A percentile compares a stretch with the other conserved stretches of the same genome.
phyloP scores from a whole-genome alignment of 192 early-diverging fungal genomes.

The Funneliformis geosporum region DNA sequence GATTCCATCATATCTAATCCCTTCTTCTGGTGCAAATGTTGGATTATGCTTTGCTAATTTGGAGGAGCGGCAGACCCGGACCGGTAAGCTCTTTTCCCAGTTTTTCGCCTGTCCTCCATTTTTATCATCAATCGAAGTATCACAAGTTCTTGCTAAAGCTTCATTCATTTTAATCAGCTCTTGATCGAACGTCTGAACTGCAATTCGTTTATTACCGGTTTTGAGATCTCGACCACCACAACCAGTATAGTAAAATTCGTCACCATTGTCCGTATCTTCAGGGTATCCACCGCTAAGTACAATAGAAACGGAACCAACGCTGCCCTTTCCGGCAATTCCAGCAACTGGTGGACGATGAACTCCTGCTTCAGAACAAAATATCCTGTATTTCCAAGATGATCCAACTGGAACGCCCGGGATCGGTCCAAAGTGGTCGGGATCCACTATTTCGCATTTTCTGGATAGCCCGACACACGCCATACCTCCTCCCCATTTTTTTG shows the following conservation, averaged over 20 bases:
- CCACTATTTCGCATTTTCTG: conserved; percentile 33
- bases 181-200: conserved; percentile 58
- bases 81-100: conserved; percentile 55
- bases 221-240: conserved; percentile 58
- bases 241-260: conserved; percentile 69
- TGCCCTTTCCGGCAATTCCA: conserved; percentile 60
- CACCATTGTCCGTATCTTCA: conserved; percentile 66
- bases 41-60: conserved; percentile 51
- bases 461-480: conserved; percentile 52
- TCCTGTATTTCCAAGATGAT: conserved; percentile 54
- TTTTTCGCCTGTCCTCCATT: conserved; percentile 48
- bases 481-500: conserved; percentile 57
- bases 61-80: conserved; percentile 59
- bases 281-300: conserved; percentile 65
- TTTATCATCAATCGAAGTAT: conserved; percentile 45
- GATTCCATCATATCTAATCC: conserved; percentile 67
- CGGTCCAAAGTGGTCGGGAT: conserved; percentile 38
- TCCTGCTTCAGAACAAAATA: conserved; percentile 52
- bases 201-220: conserved; percentile 55
- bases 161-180: conserved; percentile 59
- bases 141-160: conserved; percentile 59
- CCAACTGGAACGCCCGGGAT: conserved; percentile 66
- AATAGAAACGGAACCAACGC: conserved; percentile 58
- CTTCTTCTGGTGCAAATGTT: conserved; percentile 52
- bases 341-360: conserved; percentile 64